These are phyloP conservation scores for Claviceps fusiformis DNA, from an alignment of 2,329 filamentous ascomycete species.

Conservation along the genomic window DNA sequence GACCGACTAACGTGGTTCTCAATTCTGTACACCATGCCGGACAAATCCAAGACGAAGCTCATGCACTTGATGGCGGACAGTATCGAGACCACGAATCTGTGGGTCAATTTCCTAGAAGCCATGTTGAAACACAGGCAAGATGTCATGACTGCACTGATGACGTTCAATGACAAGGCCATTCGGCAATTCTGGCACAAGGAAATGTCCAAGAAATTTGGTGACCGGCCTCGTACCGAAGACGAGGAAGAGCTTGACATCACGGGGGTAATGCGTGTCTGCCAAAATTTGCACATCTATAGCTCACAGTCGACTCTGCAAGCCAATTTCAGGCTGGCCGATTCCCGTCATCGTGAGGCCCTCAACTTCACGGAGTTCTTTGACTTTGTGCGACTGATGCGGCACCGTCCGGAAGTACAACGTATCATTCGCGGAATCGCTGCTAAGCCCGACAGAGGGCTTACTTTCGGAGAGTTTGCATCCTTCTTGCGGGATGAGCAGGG, in stretches of 20 bases:
- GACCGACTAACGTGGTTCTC: constrained; percentile 72
- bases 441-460: constrained; percentile 51
- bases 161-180: constrained; percentile 71
- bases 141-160: constrained; percentile 78
- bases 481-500: constrained; percentile 66
- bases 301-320: constrained; percentile 58
- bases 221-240: constrained; percentile 34
- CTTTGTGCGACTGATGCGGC: constrained; percentile 73
- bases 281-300: constrained; percentile 83
- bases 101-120: constrained; percentile 72
- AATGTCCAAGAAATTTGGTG: constrained; percentile 56
- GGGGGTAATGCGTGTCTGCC: constrained; percentile 72
- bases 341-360: constrained; percentile 48
- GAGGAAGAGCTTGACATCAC: constrained; percentile 63
- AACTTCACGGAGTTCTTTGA: constrained; percentile 70
- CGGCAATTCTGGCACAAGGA: constrained; percentile 76
- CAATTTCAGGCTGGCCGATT: constrained; percentile 63
- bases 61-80: constrained; percentile 78
- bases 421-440: constrained; percentile 54
- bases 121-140: constrained; percentile 79
- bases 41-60: constrained; percentile 69
- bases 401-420: constrained; percentile 64
- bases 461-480: constrained; percentile 55
- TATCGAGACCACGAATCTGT: constrained; percentile 56
- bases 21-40: constrained; percentile 70